Conservation (phyloP, 176 grass and related monocot species). For the Carex cristatella region DNA sequence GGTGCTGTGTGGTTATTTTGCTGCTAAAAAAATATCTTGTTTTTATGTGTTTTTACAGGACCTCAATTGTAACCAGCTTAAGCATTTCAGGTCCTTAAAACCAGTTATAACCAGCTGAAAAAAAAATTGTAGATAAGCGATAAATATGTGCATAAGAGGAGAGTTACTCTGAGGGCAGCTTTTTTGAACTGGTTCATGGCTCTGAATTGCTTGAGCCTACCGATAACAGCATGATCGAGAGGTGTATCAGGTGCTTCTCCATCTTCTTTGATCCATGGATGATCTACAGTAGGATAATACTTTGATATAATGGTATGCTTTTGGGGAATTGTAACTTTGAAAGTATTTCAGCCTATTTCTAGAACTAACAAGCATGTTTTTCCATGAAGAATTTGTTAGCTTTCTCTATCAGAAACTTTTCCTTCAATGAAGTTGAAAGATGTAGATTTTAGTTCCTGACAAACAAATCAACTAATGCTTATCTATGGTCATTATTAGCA, state of each 20-base stretch:
- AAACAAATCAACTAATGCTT: not conserved
- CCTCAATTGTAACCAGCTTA: not conserved
- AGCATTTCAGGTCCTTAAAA: not conserved
- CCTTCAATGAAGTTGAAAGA: not conserved
- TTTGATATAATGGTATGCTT: not conserved
- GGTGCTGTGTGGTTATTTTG: not conserved
- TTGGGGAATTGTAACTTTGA: not conserved
- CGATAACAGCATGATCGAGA: slow-evolving; percentile 70
- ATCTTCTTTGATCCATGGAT: slow-evolving; percentile 95
- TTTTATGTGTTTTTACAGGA: not conserved
- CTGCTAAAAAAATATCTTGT: not conserved
- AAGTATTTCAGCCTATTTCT: too few relatives aligned
- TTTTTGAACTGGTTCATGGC: slow-evolving; percentile 96
- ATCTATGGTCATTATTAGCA: not conserved
- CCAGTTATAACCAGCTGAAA: not conserved
- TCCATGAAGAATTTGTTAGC: not conserved
- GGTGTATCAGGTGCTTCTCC: slow-evolving; percentile 70
- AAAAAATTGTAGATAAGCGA: not conserved
- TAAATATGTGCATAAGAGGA: not conserved
- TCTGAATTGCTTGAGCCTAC: slow-evolving; percentile 73
- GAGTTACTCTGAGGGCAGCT: slow-evolving; percentile 54
- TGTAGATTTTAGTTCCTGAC: not conserved
- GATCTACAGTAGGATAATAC: slow-evolving; percentile 30
- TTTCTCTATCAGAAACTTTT: not conserved
- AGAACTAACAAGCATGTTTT: not conserved